phyloP scores from a whole-genome alignment of 129 eudicot genomes.

The Chrysanthemum lavandulifolium region DNA sequence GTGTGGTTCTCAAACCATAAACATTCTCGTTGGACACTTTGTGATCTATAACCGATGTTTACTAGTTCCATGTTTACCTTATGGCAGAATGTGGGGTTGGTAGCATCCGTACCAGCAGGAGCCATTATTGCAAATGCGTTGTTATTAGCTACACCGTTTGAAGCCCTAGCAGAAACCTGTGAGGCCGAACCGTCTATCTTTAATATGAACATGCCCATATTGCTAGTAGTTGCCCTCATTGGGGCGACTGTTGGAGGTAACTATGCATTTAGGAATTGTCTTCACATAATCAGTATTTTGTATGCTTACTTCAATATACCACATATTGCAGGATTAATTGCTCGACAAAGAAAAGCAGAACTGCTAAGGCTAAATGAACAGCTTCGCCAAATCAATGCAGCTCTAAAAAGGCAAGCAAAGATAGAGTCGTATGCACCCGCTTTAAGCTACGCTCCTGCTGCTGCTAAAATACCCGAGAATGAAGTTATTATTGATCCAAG shows the following conservation, averaged over 20 bases:
- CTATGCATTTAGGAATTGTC: not conserved
- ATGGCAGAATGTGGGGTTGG: conserved; percentile 42
- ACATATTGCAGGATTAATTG: conserved; percentile 66
- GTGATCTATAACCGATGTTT: not conserved
- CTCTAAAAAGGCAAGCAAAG: conserved; percentile 96
- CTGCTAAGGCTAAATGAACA: conserved; percentile 80
- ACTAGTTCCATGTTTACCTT: conserved; percentile 13
- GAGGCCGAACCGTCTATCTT: conserved; percentile 56
- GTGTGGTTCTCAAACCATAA: not conserved
- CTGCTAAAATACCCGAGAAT: conserved; percentile 57
- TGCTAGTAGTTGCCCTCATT: conserved; percentile 79
- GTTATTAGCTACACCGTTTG: conserved; percentile 57
- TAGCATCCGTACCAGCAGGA: conserved; percentile 22
- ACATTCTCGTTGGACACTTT: not conserved
- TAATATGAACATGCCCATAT: conserved; percentile 85
- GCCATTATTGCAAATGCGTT: conserved; percentile 45
- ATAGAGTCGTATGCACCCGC: conserved; percentile 95
- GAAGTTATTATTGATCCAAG: conserved; percentile 89
- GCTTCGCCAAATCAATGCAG: conserved; percentile 91
- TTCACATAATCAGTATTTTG: not conserved
- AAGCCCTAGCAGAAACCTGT: conserved; percentile 88
- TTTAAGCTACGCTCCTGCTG: conserved; percentile 92
- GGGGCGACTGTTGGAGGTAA: conserved; percentile 99
- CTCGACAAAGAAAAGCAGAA: conserved; percentile 89
- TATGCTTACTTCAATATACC: not conserved